phyloP scores from a whole-genome alignment of 305 asterid genomes.

The Fraxinus baroniana region DNA sequence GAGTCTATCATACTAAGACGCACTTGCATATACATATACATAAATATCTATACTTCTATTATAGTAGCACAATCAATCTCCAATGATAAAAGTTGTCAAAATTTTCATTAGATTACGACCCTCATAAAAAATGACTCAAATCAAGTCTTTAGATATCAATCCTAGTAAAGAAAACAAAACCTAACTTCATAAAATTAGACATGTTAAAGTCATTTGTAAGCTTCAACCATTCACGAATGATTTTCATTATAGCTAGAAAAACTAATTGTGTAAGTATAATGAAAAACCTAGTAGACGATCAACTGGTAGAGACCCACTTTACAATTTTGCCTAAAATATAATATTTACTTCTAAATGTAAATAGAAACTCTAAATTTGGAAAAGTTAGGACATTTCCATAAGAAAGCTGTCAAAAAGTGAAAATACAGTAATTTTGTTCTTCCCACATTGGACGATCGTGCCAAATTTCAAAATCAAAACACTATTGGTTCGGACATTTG shows the following conservation, averaged over 20 bases:
- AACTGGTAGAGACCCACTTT: neutral
- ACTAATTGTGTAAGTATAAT: neutral
- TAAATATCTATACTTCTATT: neutral
- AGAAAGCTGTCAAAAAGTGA: neutral
- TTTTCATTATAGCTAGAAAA: neutral
- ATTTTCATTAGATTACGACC: neutral
- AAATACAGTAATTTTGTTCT: neutral
- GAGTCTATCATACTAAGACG: neutral
- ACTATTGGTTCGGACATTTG: neutral
- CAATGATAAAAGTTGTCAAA: neutral
- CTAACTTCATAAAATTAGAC: neutral
- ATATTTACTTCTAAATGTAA: neutral
- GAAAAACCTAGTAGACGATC: neutral
- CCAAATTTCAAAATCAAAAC: neutral
- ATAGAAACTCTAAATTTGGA: neutral
- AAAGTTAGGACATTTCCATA: neutral
- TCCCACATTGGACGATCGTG: neutral
- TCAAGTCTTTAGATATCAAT: neutral
- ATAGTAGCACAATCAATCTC: neutral
- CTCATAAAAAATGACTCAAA: neutral
- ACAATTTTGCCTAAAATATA: neutral
- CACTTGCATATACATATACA: neutral
- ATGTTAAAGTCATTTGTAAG: neutral
- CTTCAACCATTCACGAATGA: neutral
- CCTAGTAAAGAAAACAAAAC: neutral